Evolutionary conservation across 1,284 basidiomycete species (phyloP).

Genomic region (Uromyces viciae-fabae): DNA sequence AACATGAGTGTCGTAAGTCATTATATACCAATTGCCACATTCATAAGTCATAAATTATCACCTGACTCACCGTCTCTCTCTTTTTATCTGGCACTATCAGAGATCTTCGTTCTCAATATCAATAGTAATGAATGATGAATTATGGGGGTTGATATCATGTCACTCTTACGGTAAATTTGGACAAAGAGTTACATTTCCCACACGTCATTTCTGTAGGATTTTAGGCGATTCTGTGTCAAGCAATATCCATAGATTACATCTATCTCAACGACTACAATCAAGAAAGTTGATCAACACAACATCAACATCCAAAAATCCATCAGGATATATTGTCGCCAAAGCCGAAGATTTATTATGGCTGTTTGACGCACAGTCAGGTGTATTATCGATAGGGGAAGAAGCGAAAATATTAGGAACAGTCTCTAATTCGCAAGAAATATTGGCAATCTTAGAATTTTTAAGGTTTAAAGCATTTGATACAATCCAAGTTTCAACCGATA

Average conservation of each 20-base stretch:
- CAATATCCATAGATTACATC: constrained; percentile 77
- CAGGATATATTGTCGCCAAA: constrained; percentile 80
- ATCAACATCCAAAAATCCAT: constrained; percentile 68
- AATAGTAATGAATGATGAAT: constrained; percentile 73
- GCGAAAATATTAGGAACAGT: constrained; percentile 79
- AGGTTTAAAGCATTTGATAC: constrained; percentile 69
- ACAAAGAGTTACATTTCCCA: constrained; percentile 52
- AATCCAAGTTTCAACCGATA: constrained; percentile 68
- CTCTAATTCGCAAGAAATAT: constrained; percentile 75
- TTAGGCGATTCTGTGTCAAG: constrained; percentile 77
- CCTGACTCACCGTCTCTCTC: neutral
- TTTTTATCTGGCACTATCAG: constrained; percentile 49
- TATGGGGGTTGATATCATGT: constrained; percentile 81
- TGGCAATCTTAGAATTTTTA: constrained; percentile 80
- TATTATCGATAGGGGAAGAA: constrained; percentile 78
- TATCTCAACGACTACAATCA: constrained; percentile 71
- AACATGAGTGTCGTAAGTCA: constrained; percentile 59
- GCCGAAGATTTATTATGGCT: constrained; percentile 75
- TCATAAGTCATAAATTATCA: neutral
- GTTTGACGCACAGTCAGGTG: constrained; percentile 79
- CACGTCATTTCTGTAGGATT: constrained; percentile 59
- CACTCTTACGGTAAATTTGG: constrained; percentile 75
- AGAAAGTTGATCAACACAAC: constrained; percentile 78
- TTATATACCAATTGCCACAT: neutral
- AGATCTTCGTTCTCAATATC: constrained; percentile 59